phyloP scores from a whole-genome alignment of 805 yeast genomes.

The Yarrowia hollandica region DNA sequence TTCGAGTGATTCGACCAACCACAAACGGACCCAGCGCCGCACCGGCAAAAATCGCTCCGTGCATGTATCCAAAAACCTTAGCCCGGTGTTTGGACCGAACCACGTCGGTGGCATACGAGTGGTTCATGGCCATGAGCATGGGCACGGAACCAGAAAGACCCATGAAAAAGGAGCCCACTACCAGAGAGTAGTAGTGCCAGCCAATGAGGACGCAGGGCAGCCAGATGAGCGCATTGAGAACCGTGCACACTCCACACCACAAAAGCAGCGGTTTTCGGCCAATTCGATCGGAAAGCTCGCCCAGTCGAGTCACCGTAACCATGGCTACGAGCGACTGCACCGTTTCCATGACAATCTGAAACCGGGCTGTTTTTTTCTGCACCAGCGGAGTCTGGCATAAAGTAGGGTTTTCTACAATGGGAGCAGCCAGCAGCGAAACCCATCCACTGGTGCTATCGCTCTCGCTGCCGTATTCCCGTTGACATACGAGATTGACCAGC shows the following conservation, averaged over 20 bases:
- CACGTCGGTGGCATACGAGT: constrained; percentile 70
- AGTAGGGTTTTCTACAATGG: constrained; percentile 1
- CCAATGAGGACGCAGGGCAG: constrained; percentile 32
- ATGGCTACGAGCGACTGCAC: constrained; percentile 29
- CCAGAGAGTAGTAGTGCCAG: constrained; percentile 46
- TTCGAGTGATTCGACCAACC: neutral
- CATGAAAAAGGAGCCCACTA: constrained; percentile 55
- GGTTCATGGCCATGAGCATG: constrained; percentile 51
- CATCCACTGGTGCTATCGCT: neutral
- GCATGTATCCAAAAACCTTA: constrained; percentile 34
- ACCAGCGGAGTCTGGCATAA: constrained; percentile 19
- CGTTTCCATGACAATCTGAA: constrained; percentile 26
- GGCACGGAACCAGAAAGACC: constrained; percentile 48
- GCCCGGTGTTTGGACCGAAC: constrained; percentile 57
- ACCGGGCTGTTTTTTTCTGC: constrained; percentile 4
- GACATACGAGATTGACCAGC: constrained; percentile 5
- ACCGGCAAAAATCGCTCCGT: constrained; percentile 27
- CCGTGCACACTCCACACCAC: constrained; percentile 34
- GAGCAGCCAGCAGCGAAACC: neutral
- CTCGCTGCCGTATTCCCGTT: constrained; percentile 9
- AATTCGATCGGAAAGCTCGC: constrained; percentile 60
- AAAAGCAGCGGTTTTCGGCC: constrained; percentile 57
- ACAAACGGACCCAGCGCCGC: constrained; percentile 20
- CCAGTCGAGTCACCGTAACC: constrained; percentile 46
- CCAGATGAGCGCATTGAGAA: constrained; percentile 32